Evolutionary conservation across 805 yeast species (phyloP).

Genomic region (Starmerella potacharoeniae): DNA sequence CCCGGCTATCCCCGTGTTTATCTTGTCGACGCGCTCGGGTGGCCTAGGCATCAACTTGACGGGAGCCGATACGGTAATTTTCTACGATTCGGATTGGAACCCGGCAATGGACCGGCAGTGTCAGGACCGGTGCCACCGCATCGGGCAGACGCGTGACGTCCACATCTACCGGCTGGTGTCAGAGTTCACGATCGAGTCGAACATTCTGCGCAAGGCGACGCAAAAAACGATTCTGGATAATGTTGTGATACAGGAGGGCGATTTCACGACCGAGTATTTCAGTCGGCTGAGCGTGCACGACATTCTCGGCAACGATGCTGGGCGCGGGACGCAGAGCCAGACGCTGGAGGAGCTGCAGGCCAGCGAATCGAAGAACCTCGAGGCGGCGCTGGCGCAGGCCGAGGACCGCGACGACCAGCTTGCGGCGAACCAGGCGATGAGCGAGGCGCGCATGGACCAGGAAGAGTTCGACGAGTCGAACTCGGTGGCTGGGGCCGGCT

Average conservation of each 20-base stretch:
- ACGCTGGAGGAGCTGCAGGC: conserved; percentile 23
- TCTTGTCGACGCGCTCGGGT: conserved; percentile 91
- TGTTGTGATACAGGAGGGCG: conserved; percentile 95
- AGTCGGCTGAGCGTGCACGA: conserved; percentile 79
- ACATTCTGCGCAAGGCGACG: conserved; percentile 84
- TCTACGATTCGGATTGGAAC: conserved; percentile 98
- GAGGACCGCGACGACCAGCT: conserved; percentile 71
- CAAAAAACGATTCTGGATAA: conserved; percentile 89
- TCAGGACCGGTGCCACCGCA: conserved; percentile 97
- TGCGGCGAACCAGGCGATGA: conserved; percentile 83
- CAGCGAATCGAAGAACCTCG: conserved; percentile 28
- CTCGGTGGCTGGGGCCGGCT: background rate
- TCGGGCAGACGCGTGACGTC: conserved; percentile 96
- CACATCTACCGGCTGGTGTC: conserved; percentile 94
- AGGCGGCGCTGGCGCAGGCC: conserved; percentile 69
- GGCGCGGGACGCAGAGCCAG: conserved; percentile 26
- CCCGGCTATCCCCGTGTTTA: conserved; percentile 75
- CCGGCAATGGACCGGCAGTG: conserved; percentile 99
- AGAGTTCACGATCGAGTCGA: conserved; percentile 91
- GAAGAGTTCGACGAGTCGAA: conserved; percentile 51
- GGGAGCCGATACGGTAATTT: conserved; percentile 97
- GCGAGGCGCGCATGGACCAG: conserved; percentile 70
- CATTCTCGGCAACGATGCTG: conserved; percentile 53
- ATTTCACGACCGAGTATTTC: conserved; percentile 93
- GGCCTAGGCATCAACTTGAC: conserved; percentile 95